Evolutionary conservation across 1,284 basidiomycete genomes (phyloP), one percentile per base, ranked within the genome.

Genomic region (Trichosporon inkin): DNA sequence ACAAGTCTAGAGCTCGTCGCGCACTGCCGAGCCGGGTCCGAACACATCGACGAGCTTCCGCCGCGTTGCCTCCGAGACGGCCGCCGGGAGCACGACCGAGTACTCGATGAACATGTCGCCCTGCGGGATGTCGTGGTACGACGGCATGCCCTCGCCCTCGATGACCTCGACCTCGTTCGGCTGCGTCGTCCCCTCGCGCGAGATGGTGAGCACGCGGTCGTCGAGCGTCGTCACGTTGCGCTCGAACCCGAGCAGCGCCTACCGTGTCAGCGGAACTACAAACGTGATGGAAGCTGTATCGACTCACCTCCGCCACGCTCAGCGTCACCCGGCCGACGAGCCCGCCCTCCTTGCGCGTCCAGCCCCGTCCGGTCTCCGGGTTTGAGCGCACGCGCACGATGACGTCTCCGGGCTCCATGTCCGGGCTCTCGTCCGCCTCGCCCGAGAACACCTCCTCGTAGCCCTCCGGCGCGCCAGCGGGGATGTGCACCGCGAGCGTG

Each of bases 21-120:
- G 44, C 3, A 49, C 17, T 10, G 44, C 24, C 24, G 24, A 22
- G 14, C 28, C 22, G 14, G 44, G 24, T 11, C 44, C 44, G 28
- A 49, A 49, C 10, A 24, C 44, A 7, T 49, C 44, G 14, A n/a
- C 24, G 16, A 49, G 44, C 44, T 49, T 49, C n/a, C 44, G 44
- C 68, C 85, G 84, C 62, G 84, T 83, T 38, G 85, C 83, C 49
- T 83, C 71, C 39, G 85, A 82, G 20, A 97, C 78, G 53, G 86
- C 82, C 44, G 83, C 80, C 0, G 93, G 94, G 57, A 97, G 77
- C 20, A 96, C 86, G 53, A 97, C 90, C 55, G 84, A 89, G 79
- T 94, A 97, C 76, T 96, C 92, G 54, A 97, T 83, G 71, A 85
- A 97, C 57, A 97, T 80, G 75, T 94, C 87, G 28, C 94, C 94